Evolutionary conservation across 148 eudicot genomes (phyloP).

Genomic region (Selenicereus undatus): DNA sequence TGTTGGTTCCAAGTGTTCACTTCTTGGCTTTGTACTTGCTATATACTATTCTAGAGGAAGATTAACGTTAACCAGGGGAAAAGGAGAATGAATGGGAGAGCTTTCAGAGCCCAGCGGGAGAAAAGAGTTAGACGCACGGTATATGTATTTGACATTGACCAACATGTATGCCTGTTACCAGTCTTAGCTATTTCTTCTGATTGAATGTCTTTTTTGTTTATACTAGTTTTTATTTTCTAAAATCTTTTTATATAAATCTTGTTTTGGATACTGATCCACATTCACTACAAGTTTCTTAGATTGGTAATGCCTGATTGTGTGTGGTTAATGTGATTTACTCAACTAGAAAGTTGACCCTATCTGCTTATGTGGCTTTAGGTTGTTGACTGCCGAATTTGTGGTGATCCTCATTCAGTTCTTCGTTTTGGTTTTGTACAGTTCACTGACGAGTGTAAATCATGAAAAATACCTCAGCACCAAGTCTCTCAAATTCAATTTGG

Average conservation of each 20-base stretch:
- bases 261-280: background rate
- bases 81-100: conserved; percentile 63
- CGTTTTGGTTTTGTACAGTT: conserved; percentile 99
- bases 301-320: background rate
- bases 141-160: conserved; percentile 88
- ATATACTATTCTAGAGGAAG: conserved; percentile 44
- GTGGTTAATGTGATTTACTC: background rate
- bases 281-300: background rate
- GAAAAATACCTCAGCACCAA: background rate
- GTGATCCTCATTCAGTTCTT: conserved; percentile 94
- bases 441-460: conserved; percentile 73
- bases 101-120: conserved; percentile 80
- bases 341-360: background rate
- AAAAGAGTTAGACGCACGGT: conserved; percentile 89
- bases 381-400: conserved; percentile 92
- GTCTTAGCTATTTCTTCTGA: background rate
- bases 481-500: background rate
- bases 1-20: no score
- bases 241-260: background rate
- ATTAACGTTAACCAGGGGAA: conserved; percentile 54
- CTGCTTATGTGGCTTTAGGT: conserved; percentile 38
- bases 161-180: conserved; percentile 41
- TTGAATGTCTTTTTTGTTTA: background rate
- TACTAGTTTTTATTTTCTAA: background rate
- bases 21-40: background rate